These are phyloP conservation scores for Rhamnella rubrinervis DNA, from an alignment of 331 rosid genomes.

Conservation along the genomic window DNA sequence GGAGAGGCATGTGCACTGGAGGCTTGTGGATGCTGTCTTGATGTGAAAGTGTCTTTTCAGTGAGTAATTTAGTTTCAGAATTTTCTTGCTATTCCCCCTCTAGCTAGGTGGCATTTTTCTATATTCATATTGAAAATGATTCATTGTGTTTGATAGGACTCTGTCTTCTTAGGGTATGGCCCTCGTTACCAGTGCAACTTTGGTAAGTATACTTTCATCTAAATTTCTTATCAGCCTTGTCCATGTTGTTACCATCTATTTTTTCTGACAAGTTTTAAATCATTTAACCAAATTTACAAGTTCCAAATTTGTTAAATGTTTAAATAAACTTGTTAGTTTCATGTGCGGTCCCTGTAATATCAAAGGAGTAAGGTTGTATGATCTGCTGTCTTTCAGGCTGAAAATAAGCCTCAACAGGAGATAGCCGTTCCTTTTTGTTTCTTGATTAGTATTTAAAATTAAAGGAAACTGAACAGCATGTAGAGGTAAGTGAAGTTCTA, in stretches of 20 bases:
- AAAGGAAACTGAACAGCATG: no score
- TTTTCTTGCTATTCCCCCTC: neutral
- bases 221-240: neutral
- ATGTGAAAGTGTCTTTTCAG: constrained; percentile 36
- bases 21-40: constrained; percentile 46
- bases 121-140: neutral
- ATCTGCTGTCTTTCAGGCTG: neutral
- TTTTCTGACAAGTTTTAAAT: neutral
- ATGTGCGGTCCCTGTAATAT: neutral
- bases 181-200: constrained; percentile 18
- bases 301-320: neutral
- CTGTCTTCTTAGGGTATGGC: constrained; percentile 22
- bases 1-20: constrained; percentile 76
- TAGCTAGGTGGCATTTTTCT: neutral
- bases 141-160: neutral
- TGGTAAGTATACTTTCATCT: constrained; percentile 29
- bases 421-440: no score
- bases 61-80: constrained; percentile 39
- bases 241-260: neutral
- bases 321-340: neutral
- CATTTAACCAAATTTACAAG: neutral
- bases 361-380: neutral
- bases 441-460: no score
- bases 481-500: no score
- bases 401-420: neutral